Percentiles rank a stretch among this genome's conserved stretches.
These are phyloP conservation scores for Suillus subluteus DNA, from an alignment of 768 basidiomycete species.

Conservation along the genomic window DNA sequence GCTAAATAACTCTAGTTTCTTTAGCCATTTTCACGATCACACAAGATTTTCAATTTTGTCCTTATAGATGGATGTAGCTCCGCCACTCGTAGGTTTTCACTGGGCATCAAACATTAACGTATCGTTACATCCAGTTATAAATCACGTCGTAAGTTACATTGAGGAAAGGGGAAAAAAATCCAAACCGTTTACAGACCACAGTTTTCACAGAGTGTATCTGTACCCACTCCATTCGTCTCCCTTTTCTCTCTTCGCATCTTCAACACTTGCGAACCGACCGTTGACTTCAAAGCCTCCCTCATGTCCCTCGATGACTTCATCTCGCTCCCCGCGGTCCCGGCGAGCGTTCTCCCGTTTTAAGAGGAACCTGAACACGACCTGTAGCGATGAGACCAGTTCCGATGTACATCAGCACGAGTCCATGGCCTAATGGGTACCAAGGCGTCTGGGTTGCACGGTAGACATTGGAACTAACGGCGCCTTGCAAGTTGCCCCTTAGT, in stretches of 20 bases:
- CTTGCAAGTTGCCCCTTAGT: slow-evolving; percentile 69
- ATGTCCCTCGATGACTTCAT: slow-evolving; percentile 58
- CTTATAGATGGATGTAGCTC: too few species aligned
- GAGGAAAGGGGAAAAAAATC: not conserved
- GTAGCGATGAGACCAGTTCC: slow-evolving; percentile 60
- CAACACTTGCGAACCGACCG: slow-evolving; percentile 58
- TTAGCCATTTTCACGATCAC: too few species aligned
- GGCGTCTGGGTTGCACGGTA: slow-evolving; percentile 70
- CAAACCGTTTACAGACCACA: not conserved
- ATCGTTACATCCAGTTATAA: slow-evolving; percentile 3
- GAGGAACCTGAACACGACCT: slow-evolving; percentile 39
- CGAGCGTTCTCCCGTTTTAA: slow-evolving; percentile 64
- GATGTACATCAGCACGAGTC: slow-evolving; percentile 75
- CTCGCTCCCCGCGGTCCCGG: slow-evolving; percentile 68
- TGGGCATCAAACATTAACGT: not conserved
- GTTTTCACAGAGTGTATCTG: slow-evolving; percentile 58
- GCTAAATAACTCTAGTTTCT: too few species aligned
- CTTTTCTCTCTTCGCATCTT: slow-evolving; percentile 69
- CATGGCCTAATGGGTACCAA: slow-evolving; percentile 65
- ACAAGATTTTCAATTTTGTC: too few species aligned
- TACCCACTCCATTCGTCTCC: slow-evolving; percentile 81
- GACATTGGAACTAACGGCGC: slow-evolving; percentile 78
- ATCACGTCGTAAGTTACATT: slow-evolving; percentile 1
- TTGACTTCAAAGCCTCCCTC: slow-evolving; percentile 49
- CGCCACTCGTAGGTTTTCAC: too few species aligned